Evolutionary conservation across 2,329 filamentous ascomycete genomes (phyloP).

Genomic region (Nannizzia gypsea): DNA sequence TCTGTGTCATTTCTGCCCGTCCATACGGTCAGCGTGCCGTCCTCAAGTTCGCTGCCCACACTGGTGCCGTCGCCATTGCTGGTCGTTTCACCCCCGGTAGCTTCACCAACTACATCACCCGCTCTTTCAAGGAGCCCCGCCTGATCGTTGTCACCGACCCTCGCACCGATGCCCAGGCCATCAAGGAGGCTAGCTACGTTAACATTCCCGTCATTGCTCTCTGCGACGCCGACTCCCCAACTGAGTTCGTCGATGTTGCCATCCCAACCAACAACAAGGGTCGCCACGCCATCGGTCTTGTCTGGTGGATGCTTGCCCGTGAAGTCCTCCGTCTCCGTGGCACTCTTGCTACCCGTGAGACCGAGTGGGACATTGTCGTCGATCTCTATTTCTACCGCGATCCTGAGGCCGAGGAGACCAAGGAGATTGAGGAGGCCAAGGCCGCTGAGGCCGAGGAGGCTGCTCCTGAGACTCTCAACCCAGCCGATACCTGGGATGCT

Average conservation of each 20-base stretch:
- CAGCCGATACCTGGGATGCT: constrained; percentile 73
- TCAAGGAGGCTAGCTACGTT: constrained; percentile 99
- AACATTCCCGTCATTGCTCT: constrained; percentile 99
- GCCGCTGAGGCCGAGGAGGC: constrained; percentile 73
- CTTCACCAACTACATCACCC: constrained; percentile 99
- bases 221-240: constrained; percentile 97
- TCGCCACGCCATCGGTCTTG: constrained; percentile 92
- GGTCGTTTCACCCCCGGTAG: constrained; percentile 99
- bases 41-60: constrained; percentile 99
- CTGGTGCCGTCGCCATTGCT: constrained; percentile 92
- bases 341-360: constrained; percentile 89
- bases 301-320: constrained; percentile 99
- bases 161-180: constrained; percentile 98
- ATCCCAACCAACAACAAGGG: constrained; percentile 99
- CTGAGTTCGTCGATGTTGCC: constrained; percentile 98
- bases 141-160: constrained; percentile 99
- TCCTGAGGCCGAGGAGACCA: constrained; percentile 98
- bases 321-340: constrained; percentile 98
- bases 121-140: constrained; percentile 99
- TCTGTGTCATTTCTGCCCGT: constrained; percentile 98
- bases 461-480: constrained; percentile 65
- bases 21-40: constrained; percentile 99
- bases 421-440: constrained; percentile 83
- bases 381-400: constrained; percentile 99
- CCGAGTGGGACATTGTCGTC: constrained; percentile 98